Base-by-base conservation (phyloP, 148 eudicot genomes). In the Rhododendron williamsianum region DNA sequence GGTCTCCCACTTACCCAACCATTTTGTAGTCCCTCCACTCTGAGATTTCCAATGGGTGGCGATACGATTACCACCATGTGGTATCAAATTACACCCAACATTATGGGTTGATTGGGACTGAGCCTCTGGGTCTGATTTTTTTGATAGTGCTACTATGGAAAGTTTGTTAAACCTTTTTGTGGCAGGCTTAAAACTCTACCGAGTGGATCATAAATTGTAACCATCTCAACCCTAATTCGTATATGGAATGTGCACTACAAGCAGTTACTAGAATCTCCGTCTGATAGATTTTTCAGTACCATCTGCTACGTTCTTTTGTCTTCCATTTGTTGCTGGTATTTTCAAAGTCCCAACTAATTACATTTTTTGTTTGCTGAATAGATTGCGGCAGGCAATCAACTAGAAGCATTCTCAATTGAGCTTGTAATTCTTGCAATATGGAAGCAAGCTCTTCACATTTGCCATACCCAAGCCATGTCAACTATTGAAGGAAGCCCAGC, bases 371-470 rank as follows among this genome's bases (percentile, higher is more conserved):
- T 86, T 12, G 16, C 77, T 84, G 49, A 82, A 81, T 51, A 95
- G 98, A 80, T 85, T 85, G 94, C 83, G 72, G 92, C 91, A 84
- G 89, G 90, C 78, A 91, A 84, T 84, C 89, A 91, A 72, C 91
- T 95, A 52, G 98, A 95, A 85, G 97, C 98, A 81, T 95, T 95
- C 83, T 95, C 98, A 35, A 72, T 94, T 84, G 94, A 95, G 92
- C 94, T 95, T 81, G 94, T 95, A 52, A 89, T 94, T 84, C 90
- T 95, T 88, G 95, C 95, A 36, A 90, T 94, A 85, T 95, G 97
- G 97, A 95, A 93, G 91, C 97, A 94, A 89, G 94, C 98, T 52
- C 84, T 95, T 83, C 84, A 93, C 87, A 92, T 95, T 84, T 93
- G 93, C 86, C 94, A 93, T 86, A 90, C 95, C 65, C 93, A 91